Percentiles rank a stretch among this genome's conserved stretches.
Evolutionary conservation across 768 basidiomycete genomes (phyloP).

Genomic region (Mycena alexandri): DNA sequence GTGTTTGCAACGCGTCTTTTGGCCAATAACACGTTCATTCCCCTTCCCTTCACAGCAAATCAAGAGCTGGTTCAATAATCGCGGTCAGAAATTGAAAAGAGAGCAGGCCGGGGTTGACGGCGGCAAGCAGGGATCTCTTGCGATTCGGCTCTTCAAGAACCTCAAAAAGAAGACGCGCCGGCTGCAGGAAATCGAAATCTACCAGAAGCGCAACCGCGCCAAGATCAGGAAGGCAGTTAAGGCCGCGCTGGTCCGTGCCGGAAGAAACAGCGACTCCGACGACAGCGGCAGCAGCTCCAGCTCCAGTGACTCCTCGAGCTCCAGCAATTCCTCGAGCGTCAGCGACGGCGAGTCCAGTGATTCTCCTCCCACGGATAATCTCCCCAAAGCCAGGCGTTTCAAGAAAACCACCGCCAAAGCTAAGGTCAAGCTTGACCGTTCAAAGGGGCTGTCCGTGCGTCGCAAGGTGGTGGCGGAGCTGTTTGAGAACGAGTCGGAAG

Average conservation of each 20-base stretch:
- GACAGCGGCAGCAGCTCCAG: too few species aligned
- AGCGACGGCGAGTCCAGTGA: too few species aligned
- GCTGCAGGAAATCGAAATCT: background rate
- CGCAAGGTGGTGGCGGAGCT: background rate
- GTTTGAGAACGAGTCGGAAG: background rate
- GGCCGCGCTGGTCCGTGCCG: too few species aligned
- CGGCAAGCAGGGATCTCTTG: background rate
- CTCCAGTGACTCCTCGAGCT: too few species aligned
- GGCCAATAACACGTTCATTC: background rate
- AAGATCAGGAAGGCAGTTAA: background rate
- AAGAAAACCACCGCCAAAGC: background rate
- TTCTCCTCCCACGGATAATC: too few species aligned
- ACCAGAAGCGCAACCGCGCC: background rate
- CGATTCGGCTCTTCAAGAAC: background rate
- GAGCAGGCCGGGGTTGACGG: background rate
- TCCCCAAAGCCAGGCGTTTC: too few species aligned
- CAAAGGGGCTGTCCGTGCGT: background rate
- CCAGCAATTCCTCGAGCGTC: too few species aligned
- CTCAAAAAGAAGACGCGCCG: background rate
- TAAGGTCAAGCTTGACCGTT: background rate
- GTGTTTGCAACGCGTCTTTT: background rate
- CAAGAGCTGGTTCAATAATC: too few species aligned
- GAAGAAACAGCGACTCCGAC: too few species aligned
- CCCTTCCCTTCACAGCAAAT: background rate
- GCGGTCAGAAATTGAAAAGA: too few species aligned